Base-by-base conservation (phyloP, 2,329 filamentous ascomycete species). In the Aphanocladium album region DNA sequence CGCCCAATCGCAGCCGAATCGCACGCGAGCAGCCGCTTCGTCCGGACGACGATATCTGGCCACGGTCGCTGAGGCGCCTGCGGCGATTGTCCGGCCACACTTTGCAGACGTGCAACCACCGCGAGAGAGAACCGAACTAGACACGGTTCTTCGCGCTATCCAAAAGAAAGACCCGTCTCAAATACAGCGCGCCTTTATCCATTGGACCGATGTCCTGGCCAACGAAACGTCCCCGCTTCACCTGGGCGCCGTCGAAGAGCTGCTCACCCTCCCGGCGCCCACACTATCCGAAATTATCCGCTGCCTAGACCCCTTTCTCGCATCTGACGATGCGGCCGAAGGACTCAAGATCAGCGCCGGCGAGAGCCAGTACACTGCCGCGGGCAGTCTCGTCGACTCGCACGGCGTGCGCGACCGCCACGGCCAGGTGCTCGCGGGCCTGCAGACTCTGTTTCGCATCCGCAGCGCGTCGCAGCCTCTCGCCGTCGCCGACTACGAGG, bases 211-310 rank as follows among this genome's bases (percentile, higher is more conserved):
- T 8, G 43, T 64, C 3, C 61, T 75, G 14, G 56, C 49, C 21
- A 60, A 70, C 19, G 2, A 56, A 11, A 46, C 64, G 19, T 51
- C 43, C 3, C 65, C 71, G 35, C 33, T 60, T 3, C 57, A 68
- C n/a, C 51, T 65, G 1, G 63, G 65, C 5, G 67, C 73, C 17
- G 66, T 72, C 8, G 62, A 70, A 7, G 69, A 75, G 49, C 64
- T 79, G 6, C 64, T 64, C 16, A 55, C 63, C 0, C 68, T 91
- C 23, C 79, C 87, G 0, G 71, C 77, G 1, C 75, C 80, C 1
- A 80, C 80, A 1, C 86, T 91, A 67, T 83, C 85, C 1, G 85
- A 89, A 64, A 80, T 89, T 11, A 70, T 93, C 33, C 79, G 80
- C 37, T 77, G 80, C 5, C 72, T 92, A 9, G 85, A 89, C 61